Base-by-base conservation (phyloP, 2,329 filamentous ascomycete genomes). In the Monosporascus sp. region DNA sequence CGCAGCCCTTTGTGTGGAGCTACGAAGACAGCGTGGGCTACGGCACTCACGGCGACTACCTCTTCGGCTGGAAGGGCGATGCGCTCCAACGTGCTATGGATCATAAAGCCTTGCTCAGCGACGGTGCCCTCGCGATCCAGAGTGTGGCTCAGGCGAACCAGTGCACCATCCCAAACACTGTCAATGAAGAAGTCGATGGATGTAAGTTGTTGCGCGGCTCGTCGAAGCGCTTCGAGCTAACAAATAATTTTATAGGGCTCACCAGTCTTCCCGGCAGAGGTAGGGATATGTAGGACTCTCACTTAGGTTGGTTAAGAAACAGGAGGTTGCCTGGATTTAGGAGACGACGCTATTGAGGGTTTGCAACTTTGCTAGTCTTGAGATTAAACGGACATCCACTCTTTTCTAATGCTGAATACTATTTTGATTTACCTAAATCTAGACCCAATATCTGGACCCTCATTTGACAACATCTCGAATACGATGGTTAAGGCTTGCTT, bases 21-120 rank as follows among this genome's bases (percentile, higher is more conserved):
- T 66, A 67, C 56, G 61, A 67, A 49, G 67, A 70, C 65, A 64
- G 59, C 49, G 53, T 56, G 15, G 65, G 65, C 27, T 67, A 64
- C 48, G 63, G 65, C 6, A 66, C 64, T 11, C 64, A 67, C 67
- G 65, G 68, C 39, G 62, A 62, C 52, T 65, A 63, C 54, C 60
- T 59, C n/a, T 59, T 59, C 51, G 57, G 57, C 43, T 55, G 60
- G 60, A 62, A 61, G 54, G 61, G 59, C 47, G 67, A 74, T 54
- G 67, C 69, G 17, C 68, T 73, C 37, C 70, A 73, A 57, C 66
- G 67, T 27, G 70, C 71, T 9, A 70, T 72, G 67, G 70, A 73
- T 56, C 69, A 68, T 48, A 56, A 53, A 47, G 67, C 70, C 62
- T 62, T 69, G 50, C 66, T 70, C 46, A 64, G 62, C 58, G 60